phyloP scores from a whole-genome alignment of 495 filamentous ascomycete genomes.

The Daldinia bambusicola region DNA sequence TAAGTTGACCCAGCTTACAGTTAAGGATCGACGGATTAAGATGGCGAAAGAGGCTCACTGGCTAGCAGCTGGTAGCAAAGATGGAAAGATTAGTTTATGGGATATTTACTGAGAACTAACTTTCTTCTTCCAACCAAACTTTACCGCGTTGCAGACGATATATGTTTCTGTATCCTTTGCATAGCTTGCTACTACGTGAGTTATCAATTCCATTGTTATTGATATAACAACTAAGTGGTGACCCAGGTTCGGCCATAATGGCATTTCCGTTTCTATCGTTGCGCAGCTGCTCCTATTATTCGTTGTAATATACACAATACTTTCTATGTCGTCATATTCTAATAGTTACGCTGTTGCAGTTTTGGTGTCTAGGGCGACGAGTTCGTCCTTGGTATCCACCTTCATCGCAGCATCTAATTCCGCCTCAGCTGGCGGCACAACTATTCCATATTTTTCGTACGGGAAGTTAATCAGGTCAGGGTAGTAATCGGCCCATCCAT shows the following conservation, averaged over 20 bases:
- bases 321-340: neutral
- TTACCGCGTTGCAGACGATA: neutral
- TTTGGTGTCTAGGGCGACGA: slow-evolving; percentile 36
- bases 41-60: slow-evolving; percentile 81
- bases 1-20: slow-evolving; percentile 53
- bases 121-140: neutral
- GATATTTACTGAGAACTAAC: slow-evolving; percentile 78
- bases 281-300: neutral
- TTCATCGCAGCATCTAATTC: slow-evolving; percentile 53
- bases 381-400: slow-evolving; percentile 33
- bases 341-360: slow-evolving; percentile 4
- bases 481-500: slow-evolving; percentile 78
- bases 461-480: slow-evolving; percentile 74
- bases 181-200: neutral
- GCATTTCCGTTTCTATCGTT: neutral
- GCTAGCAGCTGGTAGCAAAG: slow-evolving; percentile 91
- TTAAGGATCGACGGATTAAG: slow-evolving; percentile 71
- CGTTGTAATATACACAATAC: neutral
- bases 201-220: neutral
- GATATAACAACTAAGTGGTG: neutral
- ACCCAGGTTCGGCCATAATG: neutral
- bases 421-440: slow-evolving; percentile 52
- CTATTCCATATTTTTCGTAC: slow-evolving; percentile 76
- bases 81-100: slow-evolving; percentile 96
- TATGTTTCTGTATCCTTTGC: neutral